Evolutionary conservation across 75 land plant species (phyloP).

Genomic region (Picea glauca): DNA sequence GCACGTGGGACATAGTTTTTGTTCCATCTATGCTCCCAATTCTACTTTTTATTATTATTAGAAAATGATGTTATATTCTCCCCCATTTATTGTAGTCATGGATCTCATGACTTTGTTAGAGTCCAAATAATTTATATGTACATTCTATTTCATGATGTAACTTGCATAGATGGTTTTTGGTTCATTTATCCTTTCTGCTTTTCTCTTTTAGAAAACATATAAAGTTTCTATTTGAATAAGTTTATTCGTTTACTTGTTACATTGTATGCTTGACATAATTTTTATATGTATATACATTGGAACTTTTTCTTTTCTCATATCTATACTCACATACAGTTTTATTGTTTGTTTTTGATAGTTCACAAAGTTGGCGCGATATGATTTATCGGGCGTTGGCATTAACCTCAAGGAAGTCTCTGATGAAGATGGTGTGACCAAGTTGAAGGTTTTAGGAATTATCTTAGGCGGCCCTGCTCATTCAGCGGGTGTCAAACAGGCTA

Average conservation of each 20-base stretch:
- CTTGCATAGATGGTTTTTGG: not conserved
- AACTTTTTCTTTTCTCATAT: not conserved
- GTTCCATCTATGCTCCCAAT: too few species aligned
- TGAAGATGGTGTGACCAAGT: constrained; percentile 41
- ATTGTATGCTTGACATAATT: not conserved
- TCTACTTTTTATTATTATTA: too few species aligned
- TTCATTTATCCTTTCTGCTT: not conserved
- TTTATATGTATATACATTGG: not conserved
- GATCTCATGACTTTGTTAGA: too few species aligned
- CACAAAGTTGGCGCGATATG: constrained; percentile 87
- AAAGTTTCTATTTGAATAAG: not conserved
- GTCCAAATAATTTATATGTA: not conserved
- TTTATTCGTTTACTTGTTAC: not conserved
- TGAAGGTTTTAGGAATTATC: constrained; percentile 83
- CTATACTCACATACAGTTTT: not conserved
- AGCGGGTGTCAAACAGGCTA: constrained; percentile 95
- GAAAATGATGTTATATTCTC: too few species aligned
- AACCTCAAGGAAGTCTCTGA: constrained; percentile 73
- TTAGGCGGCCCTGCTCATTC: constrained; percentile 91
- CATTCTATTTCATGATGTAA: not conserved
- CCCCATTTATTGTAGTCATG: too few species aligned
- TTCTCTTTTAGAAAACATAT: not conserved
- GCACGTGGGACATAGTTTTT: too few species aligned
- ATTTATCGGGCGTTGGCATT: constrained; percentile 88
- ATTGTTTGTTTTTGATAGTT: constrained; percentile 47